Evolutionary conservation across 306 rosid species (phyloP), one percentile per base, ranked within the genome.

Genomic region (Hippophae tibetana): DNA sequence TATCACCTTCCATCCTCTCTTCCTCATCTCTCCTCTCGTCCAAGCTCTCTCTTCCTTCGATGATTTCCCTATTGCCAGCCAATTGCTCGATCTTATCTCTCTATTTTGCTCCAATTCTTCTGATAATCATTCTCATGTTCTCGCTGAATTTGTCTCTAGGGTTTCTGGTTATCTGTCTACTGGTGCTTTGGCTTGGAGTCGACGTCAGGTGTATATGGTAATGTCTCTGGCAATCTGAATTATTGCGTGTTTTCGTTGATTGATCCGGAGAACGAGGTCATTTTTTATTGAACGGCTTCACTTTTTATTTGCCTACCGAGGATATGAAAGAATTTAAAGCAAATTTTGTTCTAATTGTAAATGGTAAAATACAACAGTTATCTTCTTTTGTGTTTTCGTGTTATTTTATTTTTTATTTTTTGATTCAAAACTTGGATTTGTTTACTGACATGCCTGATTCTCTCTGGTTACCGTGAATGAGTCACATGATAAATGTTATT

Each of bases 11-110:
- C 95, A 90, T 63, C 72, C 94, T 52, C 95, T 75, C 74, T 71
- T 84, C 75, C 80, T 90, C 65, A 70, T 81, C 67, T 79, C 95
- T 5, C 86, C 95, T 65, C 82, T 90, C 72, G 62, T 82, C 56
- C 27, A 64, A 27, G 83, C 94, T 13, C 94, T 86, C 48, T 78
- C 80, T 63, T 75, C 82, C 18, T 86, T 79, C 74, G 85, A 86
- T 65, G 97, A 90, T 44, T 71, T 73, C 9, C 69, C 86, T 3
- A 72, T 90, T 43, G 97, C 89, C 5, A 64, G 62, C 23, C 94
- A 86, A 48, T 46, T 84, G 57, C 57, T 76, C 1, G 73, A 76
- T 44, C 85, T 90, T 69, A 54, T 90, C 59, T 18, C 77, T 8
- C 43, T 46, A 14, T 84, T 88, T 23, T 84, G 79, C 59, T 66